Conservation (phyloP, 2,329 filamentous ascomycete species). For the Colletotrichum sp. region DNA sequence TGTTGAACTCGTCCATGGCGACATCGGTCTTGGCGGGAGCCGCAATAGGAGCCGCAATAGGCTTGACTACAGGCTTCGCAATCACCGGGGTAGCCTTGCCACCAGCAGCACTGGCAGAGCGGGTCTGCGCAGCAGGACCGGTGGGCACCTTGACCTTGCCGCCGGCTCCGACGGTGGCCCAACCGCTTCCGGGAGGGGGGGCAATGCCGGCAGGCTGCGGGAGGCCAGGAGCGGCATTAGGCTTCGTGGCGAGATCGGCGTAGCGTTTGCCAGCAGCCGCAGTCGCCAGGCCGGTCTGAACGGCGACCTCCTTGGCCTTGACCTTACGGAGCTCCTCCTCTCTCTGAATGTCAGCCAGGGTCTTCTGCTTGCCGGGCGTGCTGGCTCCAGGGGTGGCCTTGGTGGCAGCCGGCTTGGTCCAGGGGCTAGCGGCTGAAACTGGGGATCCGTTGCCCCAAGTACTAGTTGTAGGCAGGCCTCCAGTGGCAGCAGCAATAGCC, state of each 20-base stretch:
- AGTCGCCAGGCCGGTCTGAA: slow-evolving; percentile 51
- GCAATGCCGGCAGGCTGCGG: slow-evolving; percentile 53
- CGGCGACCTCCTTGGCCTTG: slow-evolving; percentile 61
- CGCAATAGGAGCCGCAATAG: slow-evolving; percentile 49
- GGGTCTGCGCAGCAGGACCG: slow-evolving; percentile 56
- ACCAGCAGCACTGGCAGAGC: slow-evolving; percentile 47
- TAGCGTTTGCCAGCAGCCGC: slow-evolving; percentile 79
- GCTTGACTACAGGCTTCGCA: slow-evolving; percentile 57
- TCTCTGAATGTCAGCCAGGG: slow-evolving; percentile 92
- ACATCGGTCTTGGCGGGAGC: slow-evolving; percentile 49
- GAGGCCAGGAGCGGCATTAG: slow-evolving; percentile 21
- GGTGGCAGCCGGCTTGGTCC: slow-evolving; percentile 66
- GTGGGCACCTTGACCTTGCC: slow-evolving; percentile 86
- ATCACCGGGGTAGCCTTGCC: slow-evolving; percentile 49
- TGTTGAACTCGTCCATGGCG: slow-evolving; percentile 90
- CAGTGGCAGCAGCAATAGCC: slow-evolving; percentile 66
- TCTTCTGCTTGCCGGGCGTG: slow-evolving; percentile 72
- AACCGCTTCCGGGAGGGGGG: slow-evolving; percentile 59
- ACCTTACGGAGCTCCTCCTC: slow-evolving; percentile 94
- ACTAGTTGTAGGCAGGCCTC: slow-evolving; percentile 78
- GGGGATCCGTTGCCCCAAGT: slow-evolving; percentile 88
- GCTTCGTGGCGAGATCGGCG: slow-evolving; percentile 85
- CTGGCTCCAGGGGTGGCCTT: slow-evolving; percentile 41
- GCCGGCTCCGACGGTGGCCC: slow-evolving; percentile 94
- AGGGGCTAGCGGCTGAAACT: slow-evolving; percentile 65